Base-by-base conservation (phyloP, 73 alveolate genomes). In the Uronychia setigera region DNA sequence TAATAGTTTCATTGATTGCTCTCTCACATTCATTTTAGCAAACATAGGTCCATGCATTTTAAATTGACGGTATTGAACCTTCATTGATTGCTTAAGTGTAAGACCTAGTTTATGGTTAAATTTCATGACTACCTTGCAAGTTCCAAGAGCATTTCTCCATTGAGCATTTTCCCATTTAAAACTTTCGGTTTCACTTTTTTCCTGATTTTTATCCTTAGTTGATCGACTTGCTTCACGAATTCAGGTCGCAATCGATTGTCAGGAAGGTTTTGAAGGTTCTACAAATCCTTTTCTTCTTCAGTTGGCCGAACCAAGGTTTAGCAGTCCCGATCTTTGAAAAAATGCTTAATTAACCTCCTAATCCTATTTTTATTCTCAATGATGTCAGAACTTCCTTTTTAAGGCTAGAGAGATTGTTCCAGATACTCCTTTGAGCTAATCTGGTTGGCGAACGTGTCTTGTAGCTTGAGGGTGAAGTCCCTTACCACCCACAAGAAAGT, bases 241-340 rank as follows among this genome's bases (percentile, higher is more conserved):
- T 98, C 99, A 0, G 98, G 98, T 29, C 99, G 89, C 29, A 98
- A 90, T 31, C 88, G 78, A 9, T 78, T 83, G 74, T 96, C 97
- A 26, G 95, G 92, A 11, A 97, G 59, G 1, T 82, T 76, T 83
- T 96, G 95, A 31, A 96, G 84, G 76, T 89, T 88, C 86, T 98
- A 95, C 31, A 98, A 87, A 90, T 96, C 98, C 57, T 93, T 94
- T 88, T 98, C 99, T 81, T 97, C 95, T 76, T 97, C 98, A 0
- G 96, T 95, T 1, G 99, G 99, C 34, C 99, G 88, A 0, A 98
- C 99, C 95, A 98, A 86, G 31, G 99, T 97, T 82, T 86, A 94
- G 82, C 99, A 98, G 87, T 98, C 99, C 85, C 99, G 93, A 57
- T 98, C 99, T n/a, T 93, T 92, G 82, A 98, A 98, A 88, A 95